Base-by-base conservation (phyloP, 2,329 filamentous ascomycete species). In the Epichloe sibirici region DNA sequence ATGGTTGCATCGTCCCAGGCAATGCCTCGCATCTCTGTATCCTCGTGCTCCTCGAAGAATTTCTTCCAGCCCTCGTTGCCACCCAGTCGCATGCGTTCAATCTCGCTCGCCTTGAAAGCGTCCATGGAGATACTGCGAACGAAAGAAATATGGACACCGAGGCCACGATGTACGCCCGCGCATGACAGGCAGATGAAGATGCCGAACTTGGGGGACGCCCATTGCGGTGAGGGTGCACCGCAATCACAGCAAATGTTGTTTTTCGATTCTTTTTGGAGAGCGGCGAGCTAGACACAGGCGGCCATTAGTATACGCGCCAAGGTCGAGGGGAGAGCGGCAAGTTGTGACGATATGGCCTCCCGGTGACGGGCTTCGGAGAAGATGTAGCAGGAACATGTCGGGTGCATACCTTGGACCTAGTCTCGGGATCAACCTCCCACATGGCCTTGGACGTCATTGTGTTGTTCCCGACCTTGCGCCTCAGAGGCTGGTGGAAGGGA, bases 361-460 rank as follows among this genome's bases (percentile, higher is more conserved):
- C 21, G 13, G 31, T 37, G 31, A 40, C 48, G 6, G 17, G 5
- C 23, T 1, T 15, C 0, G 9, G 31, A 39, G 15, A 31, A n/a
- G 28, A 25, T 12, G 15, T 5, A 5, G 21, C 13, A 57, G 53
- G 48, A 50, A 48, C 37, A 12, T n/a, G 23, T 39, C 46, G 49
- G 25, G 37, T 47, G 54, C 69, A 62, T 73, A 94, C 90, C 82
- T 97, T 97, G 66, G 86, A 89, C 72, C 89, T 83, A 56, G 91
- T 97, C 76, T 97, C 91, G 48, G 93, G 93, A 71, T 98, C 93
- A 59, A 98, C 90, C 74, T 98, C 93, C 93, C 93, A 98, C 86
- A 95, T 91, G 60, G 78, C 81, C 72, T 90, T 91, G 65, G 81
- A 76, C 59, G 80, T 73, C 80, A 83, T 81, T 53, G 60, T 62